Evolutionary conservation across 73 alveolate genomes (phyloP).

Genomic region (Tetrahymena elliotti): DNA sequence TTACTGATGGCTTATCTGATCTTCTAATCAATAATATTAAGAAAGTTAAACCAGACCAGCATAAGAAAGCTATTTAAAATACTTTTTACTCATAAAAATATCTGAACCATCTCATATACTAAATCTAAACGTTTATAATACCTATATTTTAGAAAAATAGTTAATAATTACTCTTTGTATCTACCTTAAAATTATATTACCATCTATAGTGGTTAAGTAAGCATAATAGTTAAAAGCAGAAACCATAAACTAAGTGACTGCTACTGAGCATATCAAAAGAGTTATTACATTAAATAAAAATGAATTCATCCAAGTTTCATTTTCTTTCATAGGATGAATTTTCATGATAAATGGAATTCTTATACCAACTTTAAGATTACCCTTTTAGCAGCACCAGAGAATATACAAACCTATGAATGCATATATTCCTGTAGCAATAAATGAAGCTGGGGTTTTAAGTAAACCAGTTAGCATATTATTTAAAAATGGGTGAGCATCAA

Average conservation of each 20-base stretch:
- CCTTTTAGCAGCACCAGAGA: slow-evolving; percentile 66
- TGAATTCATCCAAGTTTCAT: slow-evolving; percentile 69
- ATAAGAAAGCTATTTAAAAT: slow-evolving; percentile 28
- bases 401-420: slow-evolving; percentile 54
- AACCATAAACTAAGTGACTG: slow-evolving; percentile 61
- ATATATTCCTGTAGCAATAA: slow-evolving; percentile 53
- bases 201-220: slow-evolving; percentile 57
- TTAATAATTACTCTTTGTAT: not conserved
- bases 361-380: slow-evolving; percentile 64
- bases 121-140: slow-evolving; percentile 51
- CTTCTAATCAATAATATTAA: slow-evolving; percentile 11
- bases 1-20: slow-evolving; percentile 24
- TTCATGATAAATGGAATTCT: slow-evolving; percentile 61
- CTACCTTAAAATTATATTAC: not conserved
- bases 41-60: slow-evolving; percentile 30
- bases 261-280: slow-evolving; percentile 61
- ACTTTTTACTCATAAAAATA: slow-evolving; percentile 59
- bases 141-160: not conserved
- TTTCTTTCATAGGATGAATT: slow-evolving; percentile 68
- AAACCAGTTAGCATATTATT: slow-evolving; percentile 54
- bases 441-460: slow-evolving; percentile 60
- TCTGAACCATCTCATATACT: slow-evolving; percentile 64
- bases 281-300: slow-evolving; percentile 63
- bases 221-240: slow-evolving; percentile 61
- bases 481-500: slow-evolving; percentile 37